Base-by-base conservation (phyloP, 179 eudicot species). In the Silene vulgaris region DNA sequence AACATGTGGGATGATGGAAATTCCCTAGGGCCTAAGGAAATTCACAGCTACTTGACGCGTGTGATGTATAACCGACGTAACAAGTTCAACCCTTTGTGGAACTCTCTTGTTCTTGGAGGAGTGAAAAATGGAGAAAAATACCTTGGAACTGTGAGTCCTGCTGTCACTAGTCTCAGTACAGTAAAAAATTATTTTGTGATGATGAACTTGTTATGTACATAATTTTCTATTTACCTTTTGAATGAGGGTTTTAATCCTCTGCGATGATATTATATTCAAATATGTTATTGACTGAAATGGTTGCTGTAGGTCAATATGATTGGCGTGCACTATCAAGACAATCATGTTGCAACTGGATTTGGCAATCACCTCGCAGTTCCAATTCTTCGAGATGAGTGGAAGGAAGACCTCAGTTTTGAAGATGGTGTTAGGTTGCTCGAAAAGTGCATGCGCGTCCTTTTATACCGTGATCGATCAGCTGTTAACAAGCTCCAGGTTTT, bases 1-100 rank as follows among this genome's bases (percentile, higher is more conserved):
- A 89, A 89, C 80, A 95, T 90, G 99, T 95, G 99, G 99, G 99
- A 95, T 88, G 99, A 95, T 78, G 97, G 95, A 37, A 95, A 95
- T 79, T 90, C 97, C 66, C 61, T 95, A 69, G 97, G 99, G 57
- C 99, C 97, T 40, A 95, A 95, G 80, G 97, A 90, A 82, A 90
- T 95, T 68, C 99, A 93, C 82, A 90, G 78, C 85, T 95, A 95
- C 82, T 81, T 95, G 45, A 90, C 89, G 40, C 86, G 92, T 35
- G 85, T 95, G 72, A 95, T 95, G 97, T 95, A 95, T 82, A 95
- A 90, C 69, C 87, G 97, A 16, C 97, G 99, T 68, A 95, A 95
- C 90, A 95, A 95, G 84, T 93, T 93, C 82, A 84, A 93, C 75
- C 99, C 97, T 12, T 73, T 93, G 7, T 95, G 99, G 99, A 95